Evolutionary conservation across 2,329 filamentous ascomycete species (phyloP), one percentile per base, ranked within the genome.

Genomic region (Penicillium sp.): DNA sequence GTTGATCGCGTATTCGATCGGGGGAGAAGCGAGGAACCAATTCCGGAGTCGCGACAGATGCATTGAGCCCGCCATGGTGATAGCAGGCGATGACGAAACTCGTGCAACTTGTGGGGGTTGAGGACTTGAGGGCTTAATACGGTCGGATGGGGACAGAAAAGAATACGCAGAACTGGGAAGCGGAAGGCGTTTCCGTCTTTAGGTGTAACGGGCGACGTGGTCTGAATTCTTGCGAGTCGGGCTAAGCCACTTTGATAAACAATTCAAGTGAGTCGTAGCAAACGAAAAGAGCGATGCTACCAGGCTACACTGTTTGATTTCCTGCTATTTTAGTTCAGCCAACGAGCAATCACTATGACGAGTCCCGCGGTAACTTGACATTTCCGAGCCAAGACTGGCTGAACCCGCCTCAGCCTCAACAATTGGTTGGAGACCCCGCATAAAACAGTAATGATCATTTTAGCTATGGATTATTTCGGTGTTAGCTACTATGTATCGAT

Each of bases 1-100:
- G 52, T 82, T 83, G 52, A 95, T 78, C n/a, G 81, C 82, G 86
- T 89, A 96, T 81, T 95, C 90, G 60, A 89, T 85, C 0, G 93
- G 93, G 12, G 93, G 93, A 38, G 91, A 95, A 57, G 88, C 86
- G 55, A 91, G 75, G 50, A 96, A 76, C 86, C 93, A 95, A 72
- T 80, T 82, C 51, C 82, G 79, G 54, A 86, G 72, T 55, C 79
- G 77, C 4, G 80, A 81, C 43, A 83, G 73, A 64, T 84, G 79
- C 66, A 82, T 75, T 47, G 81, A 81, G 44, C 74, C 69, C 62
- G 70, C 58, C 70, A 72, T 73, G 42, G 42, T 65, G 58, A 25
- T 25, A 35, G 27, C 9, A 20, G n/a, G 13, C 25, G 23, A 28
- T 12, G n/a, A 42, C 23, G 35, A 32, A 35, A 23, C 35, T 28